Evolutionary conservation across 192 early-diverging fungal species (phyloP), one percentile per base, ranked within the genome.

Genomic region (Entomortierella chlamydospora): DNA sequence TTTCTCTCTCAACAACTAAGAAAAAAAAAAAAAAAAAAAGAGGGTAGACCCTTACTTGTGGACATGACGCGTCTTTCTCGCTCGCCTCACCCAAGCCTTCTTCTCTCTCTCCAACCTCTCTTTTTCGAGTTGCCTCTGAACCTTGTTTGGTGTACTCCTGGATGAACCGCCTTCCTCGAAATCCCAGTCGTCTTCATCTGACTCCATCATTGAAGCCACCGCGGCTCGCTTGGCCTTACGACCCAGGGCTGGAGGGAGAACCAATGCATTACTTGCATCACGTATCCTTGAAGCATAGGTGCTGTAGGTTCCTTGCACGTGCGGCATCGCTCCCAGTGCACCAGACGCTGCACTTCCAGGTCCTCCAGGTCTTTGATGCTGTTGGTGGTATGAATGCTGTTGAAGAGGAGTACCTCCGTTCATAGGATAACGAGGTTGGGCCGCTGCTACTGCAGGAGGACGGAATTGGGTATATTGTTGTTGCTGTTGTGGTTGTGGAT

Each of bases 231-330:
- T 85, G 9, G 72, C 80, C 7, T 64, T 60, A 26, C 83, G 64
- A 61, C 56, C 85, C n/a, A 57, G 77, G 57, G 51, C 83, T 59
- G 55, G 62, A 2, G 88, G 86, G 15, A 90, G 37, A 0, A 90
- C 41, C n/a, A 90, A 58, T 1, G 88, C 82, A 39, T 80, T 87
- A 61, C 83, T 83, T 37, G 83, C 81, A 23, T 86, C 71, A 25
- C 83, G 80, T 52, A 90, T 68, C 42, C 88, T 72, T 22, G 84
- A 70, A 4, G 85, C 61, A 55, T 90, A 90, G 5, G 84, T 87
- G 22, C 83, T 85, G 29, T 68, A 88, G 2, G 81, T 65, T 33
- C 84, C 86, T 37, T 56, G 31, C 18, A 29, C 45, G 49, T 57
- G 4, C 17, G 49, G 29, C 45, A 64, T 33, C 15, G 33, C 26